Evolutionary conservation across 2,329 filamentous ascomycete genomes (phyloP).

Genomic region (Leptographium flavum): DNA sequence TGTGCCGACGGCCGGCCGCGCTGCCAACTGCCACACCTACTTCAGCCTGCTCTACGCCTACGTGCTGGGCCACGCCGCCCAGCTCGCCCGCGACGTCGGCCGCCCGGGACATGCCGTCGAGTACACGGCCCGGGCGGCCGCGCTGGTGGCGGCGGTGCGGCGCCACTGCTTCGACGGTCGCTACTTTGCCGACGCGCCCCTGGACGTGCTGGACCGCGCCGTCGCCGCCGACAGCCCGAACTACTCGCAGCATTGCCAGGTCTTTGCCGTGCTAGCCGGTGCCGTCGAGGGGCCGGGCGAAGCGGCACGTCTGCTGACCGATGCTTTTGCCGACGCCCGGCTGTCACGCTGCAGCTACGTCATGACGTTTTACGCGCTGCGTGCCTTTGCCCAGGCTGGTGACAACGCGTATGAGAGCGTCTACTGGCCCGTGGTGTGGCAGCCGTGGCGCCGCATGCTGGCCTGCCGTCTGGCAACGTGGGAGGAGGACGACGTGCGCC

Average conservation of each 20-base stretch:
- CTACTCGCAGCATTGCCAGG: slow-evolving; percentile 22
- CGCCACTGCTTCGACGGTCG: slow-evolving; percentile 19
- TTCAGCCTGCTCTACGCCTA: slow-evolving; percentile 25
- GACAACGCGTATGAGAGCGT: slow-evolving; percentile 18
- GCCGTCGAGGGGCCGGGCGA: slow-evolving; percentile 13
- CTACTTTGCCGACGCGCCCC: slow-evolving; percentile 17
- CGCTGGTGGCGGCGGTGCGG: slow-evolving; percentile 14
- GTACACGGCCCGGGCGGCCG: slow-evolving; percentile 15
- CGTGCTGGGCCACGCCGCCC: slow-evolving; percentile 19
- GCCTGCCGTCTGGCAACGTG: slow-evolving; percentile 24
- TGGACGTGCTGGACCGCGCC: slow-evolving; percentile 14
- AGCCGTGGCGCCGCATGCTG: slow-evolving; percentile 24
- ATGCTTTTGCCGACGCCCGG: slow-evolving; percentile 11
- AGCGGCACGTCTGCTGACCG: slow-evolving; percentile 13
- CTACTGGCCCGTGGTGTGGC: slow-evolving; percentile 18
- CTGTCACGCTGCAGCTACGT: slow-evolving; percentile 22
- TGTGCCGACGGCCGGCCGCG: slow-evolving; percentile 22
- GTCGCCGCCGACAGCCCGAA: slow-evolving; percentile 2
- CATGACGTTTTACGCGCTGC: slow-evolving; percentile 26
- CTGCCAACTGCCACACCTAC: slow-evolving; percentile 24
- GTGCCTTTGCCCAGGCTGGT: slow-evolving; percentile 20
- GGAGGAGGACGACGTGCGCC: slow-evolving; percentile 26
- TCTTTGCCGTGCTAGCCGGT: slow-evolving; percentile 21
- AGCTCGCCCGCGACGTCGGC: slow-evolving; percentile 18
- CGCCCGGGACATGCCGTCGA: slow-evolving; percentile 18